Conservation (phyloP, 2,329 filamentous ascomycete genomes). For the Westerdykella sp. region DNA sequence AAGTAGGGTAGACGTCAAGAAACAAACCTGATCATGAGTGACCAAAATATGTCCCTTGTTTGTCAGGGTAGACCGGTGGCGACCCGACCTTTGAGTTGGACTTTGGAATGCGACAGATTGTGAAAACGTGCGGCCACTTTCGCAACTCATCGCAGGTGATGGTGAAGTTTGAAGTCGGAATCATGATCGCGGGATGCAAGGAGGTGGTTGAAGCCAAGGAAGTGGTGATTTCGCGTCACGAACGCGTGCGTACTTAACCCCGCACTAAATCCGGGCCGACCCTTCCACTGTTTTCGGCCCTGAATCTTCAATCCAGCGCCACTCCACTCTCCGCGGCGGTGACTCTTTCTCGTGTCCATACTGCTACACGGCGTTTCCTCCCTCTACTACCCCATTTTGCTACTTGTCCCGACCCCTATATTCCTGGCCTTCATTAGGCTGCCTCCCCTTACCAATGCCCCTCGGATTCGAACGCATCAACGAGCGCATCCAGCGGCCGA, state of each 20-base stretch:
- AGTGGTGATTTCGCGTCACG: slow-evolving; percentile 7
- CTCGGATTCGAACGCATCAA: slow-evolving; percentile 75
- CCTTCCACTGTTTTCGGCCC: background rate
- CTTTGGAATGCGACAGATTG: no score
- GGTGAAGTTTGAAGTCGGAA: no score
- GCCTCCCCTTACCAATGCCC: slow-evolving; percentile 52
- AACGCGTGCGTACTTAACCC: slow-evolving; percentile 2
- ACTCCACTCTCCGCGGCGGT: background rate
- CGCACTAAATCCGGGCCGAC: background rate
- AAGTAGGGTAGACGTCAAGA: no score
- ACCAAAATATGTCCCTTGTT: no score
- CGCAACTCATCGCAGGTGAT: no score
- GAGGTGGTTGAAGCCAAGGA: background rate
- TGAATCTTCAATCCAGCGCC: background rate
- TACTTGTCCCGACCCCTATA: background rate
- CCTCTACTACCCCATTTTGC: background rate
- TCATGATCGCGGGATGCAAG: no score
- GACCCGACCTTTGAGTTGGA: no score
- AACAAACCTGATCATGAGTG: no score
- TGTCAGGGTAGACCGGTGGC: no score
- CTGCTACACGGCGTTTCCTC: background rate
- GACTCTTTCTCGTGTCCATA: background rate
- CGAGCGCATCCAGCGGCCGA: slow-evolving; percentile 66
- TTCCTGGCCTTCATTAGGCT: background rate
- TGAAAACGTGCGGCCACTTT: no score